A percentile compares a stretch with the other conserved stretches of the same genome.
These are phyloP conservation scores for Dendrobium nobile DNA, from an alignment of 106 monocot genomes.

Conservation along the genomic window DNA sequence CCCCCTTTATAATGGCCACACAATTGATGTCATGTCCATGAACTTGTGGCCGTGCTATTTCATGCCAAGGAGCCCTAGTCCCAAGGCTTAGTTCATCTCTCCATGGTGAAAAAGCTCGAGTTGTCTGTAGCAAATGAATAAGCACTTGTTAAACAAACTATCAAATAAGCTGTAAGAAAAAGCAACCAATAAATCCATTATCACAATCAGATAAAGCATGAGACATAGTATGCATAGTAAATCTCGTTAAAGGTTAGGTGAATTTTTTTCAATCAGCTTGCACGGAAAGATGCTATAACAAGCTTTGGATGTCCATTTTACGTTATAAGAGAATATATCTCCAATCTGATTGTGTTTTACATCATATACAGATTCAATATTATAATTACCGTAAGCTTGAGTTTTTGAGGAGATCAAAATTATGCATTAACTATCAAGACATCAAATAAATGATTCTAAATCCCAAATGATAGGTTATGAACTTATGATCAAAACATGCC, in stretches of 20 bases:
- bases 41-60: slow-evolving; percentile 96
- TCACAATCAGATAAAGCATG: neutral
- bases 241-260: neutral
- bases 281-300: neutral
- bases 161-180: neutral
- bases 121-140: slow-evolving; percentile 38
- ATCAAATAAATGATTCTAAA: neutral
- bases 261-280: neutral
- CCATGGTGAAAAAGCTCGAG: slow-evolving; percentile 87
- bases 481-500: neutral
- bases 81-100: slow-evolving; percentile 20
- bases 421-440: neutral
- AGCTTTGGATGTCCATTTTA: neutral
- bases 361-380: neutral
- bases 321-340: neutral
- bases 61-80: slow-evolving; percentile 54
- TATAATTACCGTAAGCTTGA: neutral
- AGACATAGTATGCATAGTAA: neutral
- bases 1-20: slow-evolving; percentile 58
- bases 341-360: neutral
- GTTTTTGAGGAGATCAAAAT: neutral
- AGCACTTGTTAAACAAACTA: neutral
- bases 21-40: slow-evolving; percentile 99
- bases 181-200: neutral
- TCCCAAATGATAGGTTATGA: neutral